Conservation (phyloP, 352 stramenopile species). For the Phytophthora vignae region DNA sequence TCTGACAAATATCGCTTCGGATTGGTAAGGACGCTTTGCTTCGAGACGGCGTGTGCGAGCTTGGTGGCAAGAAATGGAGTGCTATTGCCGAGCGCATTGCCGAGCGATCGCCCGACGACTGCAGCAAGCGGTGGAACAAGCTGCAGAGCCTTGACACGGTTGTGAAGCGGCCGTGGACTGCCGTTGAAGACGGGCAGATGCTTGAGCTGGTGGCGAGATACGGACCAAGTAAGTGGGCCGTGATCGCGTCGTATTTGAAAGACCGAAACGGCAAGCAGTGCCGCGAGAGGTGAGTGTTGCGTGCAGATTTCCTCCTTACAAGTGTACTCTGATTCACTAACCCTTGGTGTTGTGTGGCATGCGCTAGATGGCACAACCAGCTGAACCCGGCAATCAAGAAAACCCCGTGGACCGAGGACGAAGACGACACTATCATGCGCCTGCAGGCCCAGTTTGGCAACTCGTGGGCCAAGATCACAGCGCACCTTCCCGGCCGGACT, state of each 20-base stretch:
- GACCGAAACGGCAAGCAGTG: constrained; percentile 91
- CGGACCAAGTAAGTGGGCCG: constrained; percentile 75
- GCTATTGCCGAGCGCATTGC: constrained; percentile 63
- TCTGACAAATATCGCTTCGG: not conserved
- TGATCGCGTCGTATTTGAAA: constrained; percentile 86
- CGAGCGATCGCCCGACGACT: constrained; percentile 54
- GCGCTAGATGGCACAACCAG: constrained; percentile 85
- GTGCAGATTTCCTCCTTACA: not conserved
- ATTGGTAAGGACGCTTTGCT: constrained; percentile 67
- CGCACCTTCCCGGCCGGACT: constrained; percentile 93
- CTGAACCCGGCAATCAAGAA: constrained; percentile 86
- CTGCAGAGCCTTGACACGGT: constrained; percentile 69
- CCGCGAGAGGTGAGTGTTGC: constrained; percentile 62
- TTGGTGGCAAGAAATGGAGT: constrained; percentile 87
- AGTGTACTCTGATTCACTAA: not conserved
- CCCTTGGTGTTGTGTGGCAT: not conserved
- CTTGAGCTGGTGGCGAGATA: constrained; percentile 62
- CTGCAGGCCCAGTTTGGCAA: constrained; percentile 93
- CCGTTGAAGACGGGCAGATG: constrained; percentile 73
- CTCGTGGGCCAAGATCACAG: constrained; percentile 97
- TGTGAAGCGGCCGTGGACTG: constrained; percentile 74
- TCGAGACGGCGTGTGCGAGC: constrained; percentile 70
- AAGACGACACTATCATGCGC: constrained; percentile 87
- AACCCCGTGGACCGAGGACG: constrained; percentile 77
- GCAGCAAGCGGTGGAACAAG: constrained; percentile 74